These are phyloP conservation scores for Trichoderma afroharzianum DNA, from an alignment of 2,329 filamentous ascomycete genomes.

Conservation along the genomic window DNA sequence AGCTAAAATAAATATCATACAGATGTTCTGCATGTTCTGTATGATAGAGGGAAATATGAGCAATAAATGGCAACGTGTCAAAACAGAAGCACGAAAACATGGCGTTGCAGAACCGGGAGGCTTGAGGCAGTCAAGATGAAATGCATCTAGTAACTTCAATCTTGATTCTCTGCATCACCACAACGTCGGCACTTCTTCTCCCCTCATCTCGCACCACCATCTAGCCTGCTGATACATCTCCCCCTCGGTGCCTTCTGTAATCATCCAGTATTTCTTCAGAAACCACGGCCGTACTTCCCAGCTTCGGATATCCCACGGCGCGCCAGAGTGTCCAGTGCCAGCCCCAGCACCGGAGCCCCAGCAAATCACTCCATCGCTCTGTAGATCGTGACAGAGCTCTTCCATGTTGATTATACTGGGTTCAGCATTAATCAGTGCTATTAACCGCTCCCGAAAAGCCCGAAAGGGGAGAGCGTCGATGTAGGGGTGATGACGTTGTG, in stretches of 20 bases:
- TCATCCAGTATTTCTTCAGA: constrained; percentile 27
- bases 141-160: neutral
- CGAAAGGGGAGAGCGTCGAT: constrained; percentile 28
- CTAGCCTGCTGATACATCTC: constrained; percentile 28
- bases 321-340: constrained; percentile 24
- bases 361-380: constrained; percentile 28
- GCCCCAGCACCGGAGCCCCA: constrained; percentile 26
- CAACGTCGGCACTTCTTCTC: constrained; percentile 19
- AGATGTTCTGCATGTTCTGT: neutral
- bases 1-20: neutral
- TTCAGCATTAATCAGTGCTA: constrained; percentile 20
- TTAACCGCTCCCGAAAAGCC: constrained; percentile 28
- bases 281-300: constrained; percentile 31
- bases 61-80: neutral
- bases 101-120: neutral
- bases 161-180: neutral
- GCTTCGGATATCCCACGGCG: constrained; percentile 29
- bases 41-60: neutral
- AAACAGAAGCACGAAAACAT: neutral
- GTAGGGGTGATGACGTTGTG: constrained; percentile 26
- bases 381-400: constrained; percentile 29
- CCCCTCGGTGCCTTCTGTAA: constrained; percentile 29
- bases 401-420: constrained; percentile 23
- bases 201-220: constrained; percentile 29
- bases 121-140: neutral